Conservation (phyloP, 495 filamentous ascomycete species). For the Xylaria palmicola region DNA sequence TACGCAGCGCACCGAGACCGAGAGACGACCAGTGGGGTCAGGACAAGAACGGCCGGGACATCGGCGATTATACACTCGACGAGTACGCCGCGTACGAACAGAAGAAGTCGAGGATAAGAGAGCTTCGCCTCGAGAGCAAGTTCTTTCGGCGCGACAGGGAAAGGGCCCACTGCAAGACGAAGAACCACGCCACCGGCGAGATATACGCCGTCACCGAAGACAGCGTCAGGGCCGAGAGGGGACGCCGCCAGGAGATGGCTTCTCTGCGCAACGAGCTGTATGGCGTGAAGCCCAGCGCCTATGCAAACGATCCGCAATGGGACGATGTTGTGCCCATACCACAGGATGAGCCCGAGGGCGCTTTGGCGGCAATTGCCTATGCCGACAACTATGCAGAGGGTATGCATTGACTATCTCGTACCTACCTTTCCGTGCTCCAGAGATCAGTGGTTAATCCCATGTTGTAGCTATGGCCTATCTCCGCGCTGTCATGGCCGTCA, state of each 20-base stretch:
- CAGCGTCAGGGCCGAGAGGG: constrained; percentile 46
- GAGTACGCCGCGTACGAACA: constrained; percentile 36
- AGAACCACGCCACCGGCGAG: constrained; percentile 18
- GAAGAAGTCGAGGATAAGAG: constrained; percentile 29
- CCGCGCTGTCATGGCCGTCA: constrained; percentile 84
- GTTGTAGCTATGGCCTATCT: constrained; percentile 70
- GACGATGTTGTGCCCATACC: constrained; percentile 79
- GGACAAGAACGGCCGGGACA: constrained; percentile 41
- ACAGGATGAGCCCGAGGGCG: constrained; percentile 74
- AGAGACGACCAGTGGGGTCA: constrained; percentile 38
- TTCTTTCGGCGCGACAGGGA: constrained; percentile 31
- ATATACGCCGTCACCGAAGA: constrained; percentile 31
- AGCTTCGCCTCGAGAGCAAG: constrained; percentile 27
- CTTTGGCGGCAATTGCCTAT: constrained; percentile 88
- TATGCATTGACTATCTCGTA: constrained; percentile 35
- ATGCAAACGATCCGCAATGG: constrained; percentile 74
- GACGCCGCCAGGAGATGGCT: constrained; percentile 45
- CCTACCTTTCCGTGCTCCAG: neutral
- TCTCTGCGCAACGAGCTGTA: constrained; percentile 40
- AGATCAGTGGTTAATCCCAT: constrained; percentile 9
- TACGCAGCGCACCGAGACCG: constrained; percentile 29
- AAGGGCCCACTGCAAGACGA: constrained; percentile 17
- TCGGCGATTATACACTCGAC: constrained; percentile 38
- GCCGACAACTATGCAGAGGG: constrained; percentile 82
- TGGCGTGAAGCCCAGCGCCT: constrained; percentile 46